These are phyloP conservation scores for Penicillium fimorum DNA, from an alignment of 495 filamentous ascomycete genomes.

Conservation along the genomic window DNA sequence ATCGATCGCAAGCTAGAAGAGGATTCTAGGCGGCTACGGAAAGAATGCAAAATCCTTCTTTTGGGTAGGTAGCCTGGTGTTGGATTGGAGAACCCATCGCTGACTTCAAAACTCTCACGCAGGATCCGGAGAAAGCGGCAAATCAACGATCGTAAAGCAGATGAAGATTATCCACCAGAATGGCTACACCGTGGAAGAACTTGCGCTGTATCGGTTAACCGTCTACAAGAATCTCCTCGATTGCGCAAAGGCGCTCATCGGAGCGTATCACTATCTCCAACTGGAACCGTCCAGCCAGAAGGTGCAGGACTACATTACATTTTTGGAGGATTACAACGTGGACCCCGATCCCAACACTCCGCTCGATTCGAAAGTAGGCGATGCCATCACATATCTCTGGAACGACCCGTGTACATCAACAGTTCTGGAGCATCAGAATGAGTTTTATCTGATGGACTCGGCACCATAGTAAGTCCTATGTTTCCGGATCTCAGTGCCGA, in stretches of 20 bases:
- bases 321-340: slow-evolving; percentile 81
- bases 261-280: slow-evolving; percentile 82
- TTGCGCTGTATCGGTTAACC: slow-evolving; percentile 87
- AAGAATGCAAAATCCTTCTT: slow-evolving; percentile 98
- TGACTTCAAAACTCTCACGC: slow-evolving; percentile 8
- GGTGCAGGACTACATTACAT: slow-evolving; percentile 73
- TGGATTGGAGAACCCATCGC: background rate
- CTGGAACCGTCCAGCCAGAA: slow-evolving; percentile 70
- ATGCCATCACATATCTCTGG: slow-evolving; percentile 85
- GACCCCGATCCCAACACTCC: slow-evolving; percentile 83
- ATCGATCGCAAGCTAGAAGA: slow-evolving; percentile 93
- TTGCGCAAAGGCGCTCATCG: slow-evolving; percentile 89
- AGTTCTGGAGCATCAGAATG: slow-evolving; percentile 89
- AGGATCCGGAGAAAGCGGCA: slow-evolving; percentile 98
- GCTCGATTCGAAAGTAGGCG: slow-evolving; percentile 73
- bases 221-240: slow-evolving; percentile 98
- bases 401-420: slow-evolving; percentile 79
- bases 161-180: slow-evolving; percentile 99
- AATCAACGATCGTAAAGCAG: slow-evolving; percentile 98
- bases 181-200: slow-evolving; percentile 88
- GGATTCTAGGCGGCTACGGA: slow-evolving; percentile 81
- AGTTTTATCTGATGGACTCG: slow-evolving; percentile 99
- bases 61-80: slow-evolving; percentile 63
- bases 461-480: slow-evolving; percentile 81
- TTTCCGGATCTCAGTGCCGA: background rate